These are phyloP conservation scores for Cyberlindnera saturnus DNA, from an alignment of 805 yeast genomes.

Conservation along the genomic window DNA sequence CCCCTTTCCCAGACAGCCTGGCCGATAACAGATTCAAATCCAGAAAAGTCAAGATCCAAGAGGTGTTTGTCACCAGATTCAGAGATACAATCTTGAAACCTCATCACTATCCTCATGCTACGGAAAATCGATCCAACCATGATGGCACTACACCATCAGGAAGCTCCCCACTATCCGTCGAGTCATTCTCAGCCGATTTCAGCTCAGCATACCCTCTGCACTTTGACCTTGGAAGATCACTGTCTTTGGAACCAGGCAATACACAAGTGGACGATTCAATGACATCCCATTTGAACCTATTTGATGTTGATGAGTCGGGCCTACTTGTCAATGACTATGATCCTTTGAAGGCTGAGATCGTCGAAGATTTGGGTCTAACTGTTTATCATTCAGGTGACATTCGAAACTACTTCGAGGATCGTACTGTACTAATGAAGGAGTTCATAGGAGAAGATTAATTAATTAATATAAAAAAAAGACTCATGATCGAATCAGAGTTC, in stretches of 20 bases:
- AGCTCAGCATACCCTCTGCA: conserved; percentile 10
- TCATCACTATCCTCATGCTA: conserved; percentile 18
- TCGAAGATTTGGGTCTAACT: not conserved
- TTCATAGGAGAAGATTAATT: conserved; percentile 4
- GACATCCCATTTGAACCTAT: not conserved
- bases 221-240: conserved; percentile 1
- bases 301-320: conserved; percentile 6
- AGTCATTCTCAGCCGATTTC: conserved; percentile 11
- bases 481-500: not conserved
- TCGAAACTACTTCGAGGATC: conserved; percentile 11
- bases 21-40: conserved; percentile 15
- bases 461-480: not conserved
- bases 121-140: not conserved
- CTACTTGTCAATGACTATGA: conserved; percentile 15
- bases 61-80: conserved; percentile 12
- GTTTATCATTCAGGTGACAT: not conserved
- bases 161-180: conserved; percentile 1
- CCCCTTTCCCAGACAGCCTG: conserved; percentile 16
- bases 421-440: conserved; percentile 9
- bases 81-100: conserved; percentile 8
- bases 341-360: conserved; percentile 7
- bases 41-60: conserved; percentile 15
- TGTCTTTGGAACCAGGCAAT: too few species aligned
- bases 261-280: too few species aligned
- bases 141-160: not conserved